These are phyloP conservation scores for Cicer pinnatifidum DNA, from an alignment of 306 rosid species.

Conservation along the genomic window DNA sequence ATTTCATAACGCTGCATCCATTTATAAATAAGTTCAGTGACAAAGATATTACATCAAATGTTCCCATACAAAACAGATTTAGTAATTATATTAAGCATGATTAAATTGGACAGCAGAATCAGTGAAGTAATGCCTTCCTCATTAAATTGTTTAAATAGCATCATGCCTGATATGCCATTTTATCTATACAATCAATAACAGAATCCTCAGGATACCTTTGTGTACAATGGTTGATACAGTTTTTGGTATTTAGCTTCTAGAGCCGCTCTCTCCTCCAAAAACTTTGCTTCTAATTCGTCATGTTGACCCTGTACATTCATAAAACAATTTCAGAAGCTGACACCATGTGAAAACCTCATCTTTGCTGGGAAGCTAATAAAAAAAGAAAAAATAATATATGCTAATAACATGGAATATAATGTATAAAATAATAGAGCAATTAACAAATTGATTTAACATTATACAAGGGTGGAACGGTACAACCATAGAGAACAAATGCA, in stretches of 20 bases:
- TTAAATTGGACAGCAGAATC: background rate
- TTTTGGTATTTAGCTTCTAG: conserved; percentile 88
- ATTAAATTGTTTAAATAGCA: background rate
- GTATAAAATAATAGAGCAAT: background rate
- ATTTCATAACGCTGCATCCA: conserved; percentile 66
- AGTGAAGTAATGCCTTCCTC: background rate
- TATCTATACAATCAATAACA: background rate
- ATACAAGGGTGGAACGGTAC: conserved; percentile 10
- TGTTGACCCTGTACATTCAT: conserved; percentile 63
- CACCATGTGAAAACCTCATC: background rate
- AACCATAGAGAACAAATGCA: background rate
- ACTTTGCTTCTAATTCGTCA: conserved; percentile 75
- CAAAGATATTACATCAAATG: conserved; percentile 8
- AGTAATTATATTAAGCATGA: background rate
- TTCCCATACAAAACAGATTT: background rate
- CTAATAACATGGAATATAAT: background rate
- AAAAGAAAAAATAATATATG: background rate
- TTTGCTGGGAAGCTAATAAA: conserved; percentile 8
- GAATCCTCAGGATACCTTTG: conserved; percentile 56
- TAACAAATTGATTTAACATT: background rate
- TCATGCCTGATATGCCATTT: background rate
- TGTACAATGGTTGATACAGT: conserved; percentile 73
- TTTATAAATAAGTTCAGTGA: background rate
- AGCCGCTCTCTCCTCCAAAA: conserved; percentile 82
- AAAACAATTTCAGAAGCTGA: background rate